Evolutionary conservation across 306 rosid genomes (phyloP).

Genomic region (Boehmeria nivea): DNA sequence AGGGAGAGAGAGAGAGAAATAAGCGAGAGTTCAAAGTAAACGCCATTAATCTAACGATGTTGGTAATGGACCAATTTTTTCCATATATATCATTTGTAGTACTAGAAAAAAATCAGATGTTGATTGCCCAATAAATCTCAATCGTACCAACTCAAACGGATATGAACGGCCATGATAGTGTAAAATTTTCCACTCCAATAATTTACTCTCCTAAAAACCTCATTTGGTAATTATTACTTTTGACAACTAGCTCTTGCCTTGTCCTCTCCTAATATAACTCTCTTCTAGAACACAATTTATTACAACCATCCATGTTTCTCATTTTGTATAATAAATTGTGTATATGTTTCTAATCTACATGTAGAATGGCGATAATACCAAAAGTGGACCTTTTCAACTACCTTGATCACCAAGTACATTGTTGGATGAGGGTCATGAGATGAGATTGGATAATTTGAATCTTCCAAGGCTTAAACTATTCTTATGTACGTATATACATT

Average conservation of each 20-base stretch:
- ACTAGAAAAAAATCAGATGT: too few species aligned
- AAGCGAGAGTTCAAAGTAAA: background rate
- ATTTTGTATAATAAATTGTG: background rate
- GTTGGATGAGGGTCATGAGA: background rate
- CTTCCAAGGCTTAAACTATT: background rate
- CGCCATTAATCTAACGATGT: background rate
- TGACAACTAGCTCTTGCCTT: constrained; percentile 7
- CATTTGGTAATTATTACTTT: background rate
- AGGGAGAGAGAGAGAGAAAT: too few species aligned
- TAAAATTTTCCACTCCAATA: background rate
- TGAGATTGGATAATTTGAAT: background rate
- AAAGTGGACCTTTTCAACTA: constrained; percentile 10
- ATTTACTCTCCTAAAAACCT: background rate
- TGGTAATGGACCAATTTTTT: too few species aligned
- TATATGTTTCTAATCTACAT: background rate
- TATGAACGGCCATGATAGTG: background rate
- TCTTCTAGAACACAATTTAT: constrained; percentile 29
- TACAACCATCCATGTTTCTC: background rate
- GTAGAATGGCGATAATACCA: background rate
- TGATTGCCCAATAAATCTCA: background rate
- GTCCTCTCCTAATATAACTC: background rate
- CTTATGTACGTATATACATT: background rate
- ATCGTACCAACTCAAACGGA: background rate
- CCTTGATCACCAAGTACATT: constrained; percentile 20
- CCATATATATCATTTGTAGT: too few species aligned